These are phyloP conservation scores for Salix caprea DNA, from an alignment of 345 rosid species.

Conservation along the genomic window DNA sequence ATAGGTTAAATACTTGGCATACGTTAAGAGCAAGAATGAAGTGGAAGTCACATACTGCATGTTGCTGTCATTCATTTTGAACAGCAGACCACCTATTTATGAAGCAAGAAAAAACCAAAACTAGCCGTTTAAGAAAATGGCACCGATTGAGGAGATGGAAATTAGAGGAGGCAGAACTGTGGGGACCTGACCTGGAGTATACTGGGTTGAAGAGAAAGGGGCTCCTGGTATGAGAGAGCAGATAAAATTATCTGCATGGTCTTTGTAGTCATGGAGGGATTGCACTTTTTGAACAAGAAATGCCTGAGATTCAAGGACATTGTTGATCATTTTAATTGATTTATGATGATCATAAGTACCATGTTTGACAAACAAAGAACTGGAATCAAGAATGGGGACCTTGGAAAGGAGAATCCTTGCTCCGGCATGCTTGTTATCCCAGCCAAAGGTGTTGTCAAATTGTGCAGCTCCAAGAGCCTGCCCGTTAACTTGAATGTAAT, in stretches of 20 bases:
- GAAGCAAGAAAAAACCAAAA: neutral
- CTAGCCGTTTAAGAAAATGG: neutral
- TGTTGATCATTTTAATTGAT: neutral
- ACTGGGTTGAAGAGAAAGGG: slow-evolving; percentile 68
- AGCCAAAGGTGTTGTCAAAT: slow-evolving; percentile 31
- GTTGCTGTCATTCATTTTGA: slow-evolving; percentile 50
- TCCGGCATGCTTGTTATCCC: slow-evolving; percentile 36
- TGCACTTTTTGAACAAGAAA: slow-evolving; percentile 73
- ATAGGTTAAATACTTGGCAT: slow-evolving; percentile 49
- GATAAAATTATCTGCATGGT: slow-evolving; percentile 90
- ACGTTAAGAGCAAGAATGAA: slow-evolving; percentile 50
- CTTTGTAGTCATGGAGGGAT: slow-evolving; percentile 85
- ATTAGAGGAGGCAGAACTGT: neutral
- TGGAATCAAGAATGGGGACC: neutral
- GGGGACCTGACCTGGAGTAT: slow-evolving; percentile 65
- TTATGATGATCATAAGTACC: neutral
- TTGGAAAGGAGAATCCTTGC: slow-evolving; percentile 35
- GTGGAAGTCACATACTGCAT: slow-evolving; percentile 62
- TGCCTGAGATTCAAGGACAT: slow-evolving; percentile 31
- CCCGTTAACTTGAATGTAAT: slow-evolving; percentile 27
- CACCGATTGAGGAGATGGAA: neutral
- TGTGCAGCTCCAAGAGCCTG: slow-evolving; percentile 29
- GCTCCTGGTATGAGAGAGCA: slow-evolving; percentile 91
- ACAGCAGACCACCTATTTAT: slow-evolving; percentile 32
- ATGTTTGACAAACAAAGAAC: neutral